A percentile compares a stretch with the other conserved stretches of the same genome.
Conservation (phyloP, 2,329 filamentous ascomycete genomes). For the Teratosphaeria destructans region DNA sequence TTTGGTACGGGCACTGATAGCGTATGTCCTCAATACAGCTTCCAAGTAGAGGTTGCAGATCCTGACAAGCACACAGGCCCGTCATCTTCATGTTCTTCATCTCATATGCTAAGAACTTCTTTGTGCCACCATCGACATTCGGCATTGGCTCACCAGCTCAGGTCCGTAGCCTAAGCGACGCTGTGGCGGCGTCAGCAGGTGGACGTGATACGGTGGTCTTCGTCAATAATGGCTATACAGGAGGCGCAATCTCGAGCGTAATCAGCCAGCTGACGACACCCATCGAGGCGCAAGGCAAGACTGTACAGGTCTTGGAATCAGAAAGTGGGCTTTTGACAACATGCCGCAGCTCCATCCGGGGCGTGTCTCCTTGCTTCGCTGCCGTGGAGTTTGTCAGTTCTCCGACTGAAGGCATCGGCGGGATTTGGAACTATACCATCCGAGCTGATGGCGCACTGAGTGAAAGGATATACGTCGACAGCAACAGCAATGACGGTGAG, state of each 20-base stretch:
- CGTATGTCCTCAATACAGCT: slow-evolving; percentile 12
- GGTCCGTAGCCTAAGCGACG: slow-evolving; percentile 55
- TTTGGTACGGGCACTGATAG: slow-evolving; percentile 43
- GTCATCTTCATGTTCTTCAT: slow-evolving; percentile 39
- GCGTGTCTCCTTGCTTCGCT: slow-evolving; percentile 61
- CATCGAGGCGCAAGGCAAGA: slow-evolving; percentile 47
- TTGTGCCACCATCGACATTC: slow-evolving; percentile 64
- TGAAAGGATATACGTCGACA: slow-evolving; percentile 51
- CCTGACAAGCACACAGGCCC: slow-evolving; percentile 22
- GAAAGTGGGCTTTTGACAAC: slow-evolving; percentile 50
- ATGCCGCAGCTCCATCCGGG: slow-evolving; percentile 48
- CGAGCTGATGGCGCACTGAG: slow-evolving; percentile 64
- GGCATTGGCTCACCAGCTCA: slow-evolving; percentile 57
- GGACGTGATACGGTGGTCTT: slow-evolving; percentile 64
- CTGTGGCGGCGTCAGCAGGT: slow-evolving; percentile 46
- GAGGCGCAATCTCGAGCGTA: slow-evolving; percentile 61
- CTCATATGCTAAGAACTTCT: slow-evolving; percentile 59
- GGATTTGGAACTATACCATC: slow-evolving; percentile 78
- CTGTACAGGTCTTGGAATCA: slow-evolving; percentile 43
- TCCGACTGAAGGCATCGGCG: slow-evolving; percentile 55
- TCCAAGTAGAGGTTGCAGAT: neutral
- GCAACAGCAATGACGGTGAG: slow-evolving; percentile 61
- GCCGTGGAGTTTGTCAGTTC: slow-evolving; percentile 68
- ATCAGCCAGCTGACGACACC: slow-evolving; percentile 53
- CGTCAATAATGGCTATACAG: slow-evolving; percentile 59